phyloP scores from a whole-genome alignment of 2,329 filamentous ascomycete genomes.

The Xylariaceae sp. region DNA sequence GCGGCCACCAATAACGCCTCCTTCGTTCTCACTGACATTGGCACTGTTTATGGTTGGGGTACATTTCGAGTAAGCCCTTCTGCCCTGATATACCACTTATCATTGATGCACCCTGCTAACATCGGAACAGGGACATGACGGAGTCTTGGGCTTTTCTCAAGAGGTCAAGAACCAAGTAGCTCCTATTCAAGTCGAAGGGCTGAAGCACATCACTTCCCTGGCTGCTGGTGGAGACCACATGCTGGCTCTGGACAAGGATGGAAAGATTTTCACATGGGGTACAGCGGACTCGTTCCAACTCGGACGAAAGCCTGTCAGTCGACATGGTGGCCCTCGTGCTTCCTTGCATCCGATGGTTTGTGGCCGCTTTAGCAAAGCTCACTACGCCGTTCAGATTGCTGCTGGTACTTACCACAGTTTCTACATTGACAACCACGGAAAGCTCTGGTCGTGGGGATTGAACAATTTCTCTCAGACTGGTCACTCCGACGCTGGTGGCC shows the following conservation, averaged over 20 bases:
- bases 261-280: constrained; percentile 69
- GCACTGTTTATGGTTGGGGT: constrained; percentile 65
- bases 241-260: constrained; percentile 63
- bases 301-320: constrained; percentile 54
- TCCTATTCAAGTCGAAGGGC: constrained; percentile 43
- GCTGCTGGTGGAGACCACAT: constrained; percentile 68
- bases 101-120: not conserved
- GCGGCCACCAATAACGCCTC: constrained; percentile 59
- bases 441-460: constrained; percentile 68
- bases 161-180: constrained; percentile 40
- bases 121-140: constrained; percentile 41
- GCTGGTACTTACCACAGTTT: constrained; percentile 70
- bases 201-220: constrained; percentile 60
- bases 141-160: constrained; percentile 60
- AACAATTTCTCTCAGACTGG: constrained; percentile 71
- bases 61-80: constrained; percentile 41
- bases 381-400: constrained; percentile 48
- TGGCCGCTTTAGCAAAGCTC: constrained; percentile 38
- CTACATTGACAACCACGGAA: constrained; percentile 61
- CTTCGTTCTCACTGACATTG: constrained; percentile 60
- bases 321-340: not conserved
- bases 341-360: not conserved
- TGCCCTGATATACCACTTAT: too few species aligned
- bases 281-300: constrained; percentile 73
- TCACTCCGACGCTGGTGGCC: constrained; percentile 51